Evolutionary conservation across 371 early-diverging fungal genomes (phyloP).

Genomic region (Choanephora cucurbitarum): DNA sequence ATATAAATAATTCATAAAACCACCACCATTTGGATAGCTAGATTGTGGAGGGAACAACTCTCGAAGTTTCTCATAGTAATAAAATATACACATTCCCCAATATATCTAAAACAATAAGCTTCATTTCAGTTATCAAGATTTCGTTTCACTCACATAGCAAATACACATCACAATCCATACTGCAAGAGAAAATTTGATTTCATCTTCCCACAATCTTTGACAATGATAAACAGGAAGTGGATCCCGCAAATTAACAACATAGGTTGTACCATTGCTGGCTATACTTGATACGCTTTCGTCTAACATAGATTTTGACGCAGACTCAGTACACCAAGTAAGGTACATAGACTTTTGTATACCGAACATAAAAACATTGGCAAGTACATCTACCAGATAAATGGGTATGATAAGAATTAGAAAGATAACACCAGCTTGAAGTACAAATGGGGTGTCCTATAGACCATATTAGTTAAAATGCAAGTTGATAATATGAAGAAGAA

Average conservation of each 20-base stretch:
- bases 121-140: neutral
- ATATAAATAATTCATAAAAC: slow-evolving; percentile 14
- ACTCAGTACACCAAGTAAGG: slow-evolving; percentile 29
- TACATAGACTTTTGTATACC: slow-evolving; percentile 39
- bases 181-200: slow-evolving; percentile 36
- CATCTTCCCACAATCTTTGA: slow-evolving; percentile 44
- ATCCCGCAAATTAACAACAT: neutral
- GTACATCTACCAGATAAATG: slow-evolving; percentile 9
- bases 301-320: slow-evolving; percentile 7
- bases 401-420: slow-evolving; percentile 12
- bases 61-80: slow-evolving; percentile 38
- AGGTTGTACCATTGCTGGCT: slow-evolving; percentile 3
- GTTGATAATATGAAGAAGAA: neutral
- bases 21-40: neutral
- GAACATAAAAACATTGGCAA: slow-evolving; percentile 21
- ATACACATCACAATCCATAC: slow-evolving; percentile 31
- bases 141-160: slow-evolving; percentile 31
- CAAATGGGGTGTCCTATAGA: slow-evolving; percentile 6
- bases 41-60: slow-evolving; percentile 11
- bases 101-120: slow-evolving; percentile 23
- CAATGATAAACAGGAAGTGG: slow-evolving; percentile 27
- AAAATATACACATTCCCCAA: slow-evolving; percentile 43
- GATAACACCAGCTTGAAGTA: slow-evolving; percentile 5
- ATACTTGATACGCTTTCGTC: slow-evolving; percentile 10
- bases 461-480: neutral